These are phyloP conservation scores for Ilyonectria sp. DNA, from an alignment of 2,329 filamentous ascomycete species.

Conservation along the genomic window DNA sequence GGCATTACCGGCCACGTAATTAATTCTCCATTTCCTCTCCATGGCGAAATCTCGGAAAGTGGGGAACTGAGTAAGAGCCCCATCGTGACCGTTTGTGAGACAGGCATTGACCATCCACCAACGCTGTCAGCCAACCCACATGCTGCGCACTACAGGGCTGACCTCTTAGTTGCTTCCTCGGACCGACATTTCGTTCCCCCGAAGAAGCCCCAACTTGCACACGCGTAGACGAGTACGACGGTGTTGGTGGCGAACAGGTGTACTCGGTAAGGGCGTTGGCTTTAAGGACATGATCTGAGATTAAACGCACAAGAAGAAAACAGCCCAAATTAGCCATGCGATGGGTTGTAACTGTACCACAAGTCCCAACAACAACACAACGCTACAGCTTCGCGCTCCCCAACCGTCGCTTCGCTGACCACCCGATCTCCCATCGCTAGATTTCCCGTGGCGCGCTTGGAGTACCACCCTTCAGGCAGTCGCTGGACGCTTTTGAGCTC, in stretches of 20 bases:
- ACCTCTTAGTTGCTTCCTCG: slow-evolving; percentile 18
- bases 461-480: background rate
- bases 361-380: background rate
- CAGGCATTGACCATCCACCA: background rate
- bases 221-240: background rate
- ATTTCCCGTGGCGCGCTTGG: background rate
- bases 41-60: slow-evolving; percentile 12
- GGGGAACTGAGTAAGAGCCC: slow-evolving; percentile 9
- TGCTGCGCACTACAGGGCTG: slow-evolving; percentile 22
- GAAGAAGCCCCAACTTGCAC: background rate
- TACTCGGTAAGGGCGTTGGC: background rate
- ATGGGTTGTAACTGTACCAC: background rate
- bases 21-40: background rate
- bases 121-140: background rate
- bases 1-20: background rate
- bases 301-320: background rate
- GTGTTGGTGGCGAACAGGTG: background rate
- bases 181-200: slow-evolving; percentile 1
- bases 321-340: background rate
- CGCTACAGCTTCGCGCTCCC: background rate
- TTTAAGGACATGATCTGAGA: background rate
- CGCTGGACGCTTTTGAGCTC: slow-evolving; percentile 5
- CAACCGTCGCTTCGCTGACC: background rate
- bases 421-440: background rate
- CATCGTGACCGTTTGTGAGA: slow-evolving; percentile 15